Evolutionary conservation across 495 filamentous ascomycete species (phyloP), one percentile per base, ranked within the genome.

Genomic region (Achaetomiella virescens): DNA sequence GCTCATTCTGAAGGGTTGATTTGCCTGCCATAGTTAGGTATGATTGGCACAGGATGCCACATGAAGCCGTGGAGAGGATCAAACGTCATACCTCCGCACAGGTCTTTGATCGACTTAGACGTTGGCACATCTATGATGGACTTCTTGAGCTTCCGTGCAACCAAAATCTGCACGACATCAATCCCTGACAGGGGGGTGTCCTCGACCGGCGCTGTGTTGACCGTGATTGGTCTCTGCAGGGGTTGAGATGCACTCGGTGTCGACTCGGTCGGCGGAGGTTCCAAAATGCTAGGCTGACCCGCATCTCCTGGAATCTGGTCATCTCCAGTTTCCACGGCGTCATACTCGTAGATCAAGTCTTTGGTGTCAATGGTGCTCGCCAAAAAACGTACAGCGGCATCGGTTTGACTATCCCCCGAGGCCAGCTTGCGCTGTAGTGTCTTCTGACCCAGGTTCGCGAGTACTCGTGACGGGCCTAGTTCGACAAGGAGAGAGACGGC

Each of bases 71-170:
- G 7, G 14, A 14, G 17, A 18, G 41, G n/a, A 9, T n/a, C 10
- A 20, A 9, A 14, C 7, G 6, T 21, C 17, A 14, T 44, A 44
- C 41, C 41, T 44, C 41, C 41, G 17, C 41, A 90, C 33, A 96
- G 73, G 74, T 96, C 91, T 67, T 96, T 96, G 72, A 96, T 93
- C 15, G 91, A 90, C 71, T 95, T 96, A 71, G 80, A 88, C 60
- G 95, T 70, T 37, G 90, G 91, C 52, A 96, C 85, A 61, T 96
- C 59, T 14, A n/a, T n/a, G 54, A 95, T 70, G 18, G 84, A 73
- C 76, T 95, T 95, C 81, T 95, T 96, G 56, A 95, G 74, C 71
- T 95, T 95, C 72, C 95, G 90, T 17, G 91, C 91, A 55, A 95
- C 86, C 54, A 96, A 1, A 15, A 35, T 18, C 0, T 38, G 36